Base-by-base conservation (phyloP, 192 early-diverging fungal genomes). In the Funneliformis geosporum region DNA sequence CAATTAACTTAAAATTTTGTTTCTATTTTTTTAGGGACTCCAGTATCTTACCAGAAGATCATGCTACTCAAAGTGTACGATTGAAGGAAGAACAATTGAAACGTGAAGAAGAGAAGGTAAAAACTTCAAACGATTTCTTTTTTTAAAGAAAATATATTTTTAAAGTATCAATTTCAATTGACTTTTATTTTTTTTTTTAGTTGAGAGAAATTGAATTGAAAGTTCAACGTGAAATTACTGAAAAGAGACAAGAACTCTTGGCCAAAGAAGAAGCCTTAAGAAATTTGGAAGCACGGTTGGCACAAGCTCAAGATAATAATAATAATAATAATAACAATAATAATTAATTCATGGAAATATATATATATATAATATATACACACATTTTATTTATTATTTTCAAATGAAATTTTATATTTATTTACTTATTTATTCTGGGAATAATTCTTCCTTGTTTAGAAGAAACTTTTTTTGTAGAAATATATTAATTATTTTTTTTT, bases 181-280 rank as follows among this genome's bases (percentile, higher is more conserved):
- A 60, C 21, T 60, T 38, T 18, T 21, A 40, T 21, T 2, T 25
- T 40, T 25, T 69, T 18, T 69, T n/a, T 12, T 71, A 82, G 84
- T 79, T 90, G 71, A 82, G 83, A 59, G 88, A 87, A 59, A 86
- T 88, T 68, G 89, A 88, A 75, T 73, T 83, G 21, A 87, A 84
- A 61, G 87, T 89, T 8, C 87, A 90, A 62, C 82, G 86, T 25
- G 88, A 89, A 71, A 83, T 90, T 59, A 82, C 85, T 77, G 86
- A 87, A 67, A 90, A 89, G 85, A 84, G 87, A 76, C 86, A 87
- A 50, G 87, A 90, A 60, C 79, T 90, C 12, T 82, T 86, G 81
- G 83, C 81, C 28, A 90, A 90, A 77, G 87, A 90, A 82, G 85
- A 90, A 69, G 86, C 87, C 10, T 79, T 90, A 23, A 80, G 84